Evolutionary conservation across 2,329 filamentous ascomycete species (phyloP), one percentile per base, ranked within the genome.

Genomic region (Nannizziopsis barbatae): DNA sequence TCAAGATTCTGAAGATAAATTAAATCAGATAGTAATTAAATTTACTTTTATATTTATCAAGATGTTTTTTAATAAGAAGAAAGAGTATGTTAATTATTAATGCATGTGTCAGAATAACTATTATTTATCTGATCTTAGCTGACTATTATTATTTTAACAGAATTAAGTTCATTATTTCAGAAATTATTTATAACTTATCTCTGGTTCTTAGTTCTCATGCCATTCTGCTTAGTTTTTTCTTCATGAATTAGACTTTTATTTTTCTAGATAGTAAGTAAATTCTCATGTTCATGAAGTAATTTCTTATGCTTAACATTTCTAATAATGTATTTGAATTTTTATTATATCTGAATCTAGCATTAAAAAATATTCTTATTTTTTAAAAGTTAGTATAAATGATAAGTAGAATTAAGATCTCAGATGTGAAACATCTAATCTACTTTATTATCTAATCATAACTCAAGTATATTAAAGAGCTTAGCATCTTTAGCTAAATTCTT

Each of bases 201-300:
- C 57, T 65, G 20, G 52, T 61, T 43, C 60, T 64, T 11, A 65
- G 63, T 50, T 56, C 53, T 2, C 50, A 65, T 45, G 47, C 60
- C 42, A 57, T 56, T 33, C 53, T 64, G 15, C 55, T 62, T 37
- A 47, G 57, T 17, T 51, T 68, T 39, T 56, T 67, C 14, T 66
- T 65, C 42, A 45, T 53, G 12, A 55, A 62, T 49, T 12, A 53
- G 17, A 61, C 50, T 15, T 68, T 68, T n/a, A 15, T 15, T 22
- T 12, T 2, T 27, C 22, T 27, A 7, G 22, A 27, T 27, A 27
- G 22, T 27, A 27, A 27, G 22, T 7, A 27, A 7, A 27, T 27
- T 27, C 22, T 27, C 7, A 27, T 27, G 7, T 27, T 27, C 22
- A 27, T 27, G 22, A 27, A 27, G 22, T 7, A 27, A 27, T 7